A percentile compares a stretch with the other conserved stretches of the same genome.
phyloP scores from a whole-genome alignment of 2,329 filamentous ascomycete genomes.

The Emmonsiellopsis sp. region DNA sequence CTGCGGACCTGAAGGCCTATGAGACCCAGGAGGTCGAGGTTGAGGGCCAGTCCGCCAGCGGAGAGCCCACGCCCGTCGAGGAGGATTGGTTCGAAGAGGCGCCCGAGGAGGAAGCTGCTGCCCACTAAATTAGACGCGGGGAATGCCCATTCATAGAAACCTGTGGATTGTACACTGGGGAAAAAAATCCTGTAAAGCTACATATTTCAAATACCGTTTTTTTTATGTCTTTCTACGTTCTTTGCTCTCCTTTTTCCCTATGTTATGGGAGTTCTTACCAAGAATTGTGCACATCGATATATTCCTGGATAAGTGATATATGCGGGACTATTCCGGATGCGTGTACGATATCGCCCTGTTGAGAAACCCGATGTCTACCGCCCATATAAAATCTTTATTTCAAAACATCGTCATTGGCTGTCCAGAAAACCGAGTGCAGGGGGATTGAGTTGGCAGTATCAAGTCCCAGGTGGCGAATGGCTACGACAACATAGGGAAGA shows the following conservation, averaged over 20 bases:
- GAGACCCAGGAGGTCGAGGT: constrained; percentile 90
- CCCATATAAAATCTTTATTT: no score
- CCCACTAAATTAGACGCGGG: constrained; percentile 25
- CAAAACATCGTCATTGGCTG: no score
- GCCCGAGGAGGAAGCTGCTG: constrained; percentile 41
- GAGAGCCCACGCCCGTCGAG: constrained; percentile 52
- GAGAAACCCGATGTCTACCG: no score
- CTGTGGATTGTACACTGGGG: background rate
- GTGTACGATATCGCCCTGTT: no score
- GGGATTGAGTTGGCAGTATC: no score
- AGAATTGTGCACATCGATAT: no score
- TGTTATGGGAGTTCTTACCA: no score
- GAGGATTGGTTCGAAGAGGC: constrained; percentile 80
- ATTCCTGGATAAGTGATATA: no score
- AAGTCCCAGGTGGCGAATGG: no score
- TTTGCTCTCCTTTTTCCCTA: background rate
- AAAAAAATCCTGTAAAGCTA: constrained; percentile 5
- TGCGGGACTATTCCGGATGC: no score
- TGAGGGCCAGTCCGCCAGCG: constrained; percentile 67
- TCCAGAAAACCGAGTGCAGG: no score
- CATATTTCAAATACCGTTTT: background rate
- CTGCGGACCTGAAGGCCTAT: constrained; percentile 86
- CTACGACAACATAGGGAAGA: no score
- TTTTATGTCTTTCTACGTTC: background rate
- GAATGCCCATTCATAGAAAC: constrained; percentile 1